Percentiles rank a stretch among this genome's conserved stretches.
phyloP scores from a whole-genome alignment of 1,284 basidiomycete genomes.

The Phlebopus sp. region DNA sequence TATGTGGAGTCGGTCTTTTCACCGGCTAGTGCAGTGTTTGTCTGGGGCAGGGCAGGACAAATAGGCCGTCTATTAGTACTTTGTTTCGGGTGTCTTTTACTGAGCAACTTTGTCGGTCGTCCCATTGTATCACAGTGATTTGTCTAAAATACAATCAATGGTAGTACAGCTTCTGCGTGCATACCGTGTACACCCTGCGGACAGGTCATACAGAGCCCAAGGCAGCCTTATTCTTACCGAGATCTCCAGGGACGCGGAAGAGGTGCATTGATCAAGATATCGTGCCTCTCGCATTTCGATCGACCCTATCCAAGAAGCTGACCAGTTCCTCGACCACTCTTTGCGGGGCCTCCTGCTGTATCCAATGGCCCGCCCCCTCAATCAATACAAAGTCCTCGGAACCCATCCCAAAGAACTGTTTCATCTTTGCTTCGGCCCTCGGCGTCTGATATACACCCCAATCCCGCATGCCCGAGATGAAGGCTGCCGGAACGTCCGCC shows the following conservation, averaged over 20 bases:
- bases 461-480: conserved; percentile 51
- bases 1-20: too few relatives aligned
- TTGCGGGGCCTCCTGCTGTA: conserved; percentile 51
- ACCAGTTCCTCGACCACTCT: conserved; percentile 20
- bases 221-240: too few relatives aligned
- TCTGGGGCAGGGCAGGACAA: too few relatives aligned
- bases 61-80: too few relatives aligned
- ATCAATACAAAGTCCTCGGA: conserved; percentile 51
- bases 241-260: background rate
- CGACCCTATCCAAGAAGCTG: conserved; percentile 18
- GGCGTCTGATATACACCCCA: conserved; percentile 60
- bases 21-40: too few relatives aligned
- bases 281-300: background rate
- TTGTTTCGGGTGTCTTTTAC: too few relatives aligned
- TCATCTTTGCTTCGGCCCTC: conserved; percentile 47
- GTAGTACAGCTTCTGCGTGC: too few relatives aligned
- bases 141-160: too few relatives aligned
- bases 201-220: too few relatives aligned
- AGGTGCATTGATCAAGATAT: conserved; percentile 1
- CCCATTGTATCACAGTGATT: too few relatives aligned
- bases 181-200: too few relatives aligned
- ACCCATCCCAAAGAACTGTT: conserved; percentile 24
- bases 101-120: too few relatives aligned
- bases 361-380: conserved; percentile 62
- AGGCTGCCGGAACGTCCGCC: conserved; percentile 51